Evolutionary conservation across 805 yeast genomes (phyloP), one percentile per base, ranked within the genome.

Genomic region (Metschnikowia noctiluminum): DNA sequence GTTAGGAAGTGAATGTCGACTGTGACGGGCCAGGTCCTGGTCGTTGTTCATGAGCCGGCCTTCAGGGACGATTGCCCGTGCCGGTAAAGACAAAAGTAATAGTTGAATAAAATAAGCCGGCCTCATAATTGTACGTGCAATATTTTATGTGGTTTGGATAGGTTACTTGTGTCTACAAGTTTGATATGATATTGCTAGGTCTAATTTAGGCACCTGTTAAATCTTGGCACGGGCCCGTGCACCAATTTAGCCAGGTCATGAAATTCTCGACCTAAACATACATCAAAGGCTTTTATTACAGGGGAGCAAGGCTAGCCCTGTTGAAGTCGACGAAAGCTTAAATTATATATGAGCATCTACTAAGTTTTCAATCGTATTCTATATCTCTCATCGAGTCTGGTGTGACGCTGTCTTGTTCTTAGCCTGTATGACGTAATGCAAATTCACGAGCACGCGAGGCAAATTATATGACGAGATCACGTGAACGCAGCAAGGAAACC

Each of bases 1-100:
- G 54, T 73, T 73, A 6, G 77, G 75, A 28, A 75, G 57, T 1
- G 78, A 71, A 13, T 42, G 56, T 11, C 48, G 52, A 32, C 46
- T 48, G 14, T 53, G 55, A 11, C 28, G 45, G 28, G 27, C 38
- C n/a, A 35, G 28, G 7, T 37, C 47, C 8, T 43, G 42, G 7
- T 47, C 52, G 10, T 49, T 41, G 10, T 42, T 51, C 16, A 42
- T 41, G 27, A 54, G 48, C 28, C 48, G 51, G 3, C 49, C 55
- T 15, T 53, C 60, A 6, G 60, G 60, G 8, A 56, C 42, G 28
- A 56, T 50, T 2, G 56, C 58, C 34, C 40, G 35, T n/a, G 48
- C 57, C n/a, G 48, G 44, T 38, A 49, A 35, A 7, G 37, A 42
- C 11, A 42, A 27, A 9, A 41, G 28, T 1, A 30, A 38, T 26